Evolutionary conservation across 1,284 basidiomycete species (phyloP).

Genomic region (Trichosporon faecale): DNA sequence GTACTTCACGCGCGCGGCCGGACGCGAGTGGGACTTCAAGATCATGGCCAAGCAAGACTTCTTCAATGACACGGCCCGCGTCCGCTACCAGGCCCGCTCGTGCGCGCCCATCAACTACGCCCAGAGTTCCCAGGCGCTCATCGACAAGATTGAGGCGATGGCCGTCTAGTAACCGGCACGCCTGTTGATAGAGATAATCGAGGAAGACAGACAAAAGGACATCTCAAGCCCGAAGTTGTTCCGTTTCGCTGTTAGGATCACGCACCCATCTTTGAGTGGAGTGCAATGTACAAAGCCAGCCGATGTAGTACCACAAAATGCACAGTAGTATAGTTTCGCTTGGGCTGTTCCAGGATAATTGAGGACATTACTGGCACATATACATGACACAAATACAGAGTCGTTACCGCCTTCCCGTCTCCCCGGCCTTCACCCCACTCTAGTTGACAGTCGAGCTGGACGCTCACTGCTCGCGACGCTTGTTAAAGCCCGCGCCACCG

Average conservation of each 20-base stretch:
- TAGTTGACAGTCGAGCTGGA: no score
- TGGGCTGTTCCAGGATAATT: neutral
- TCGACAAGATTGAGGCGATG: slow-evolving; percentile 55
- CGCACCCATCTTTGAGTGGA: neutral
- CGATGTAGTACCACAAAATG: slow-evolving; percentile 1
- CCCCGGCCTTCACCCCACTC: no score
- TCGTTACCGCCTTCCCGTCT: neutral
- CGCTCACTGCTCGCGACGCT: neutral
- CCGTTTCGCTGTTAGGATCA: no score
- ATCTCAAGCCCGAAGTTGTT: no score
- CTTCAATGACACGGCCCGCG: slow-evolving; percentile 73
- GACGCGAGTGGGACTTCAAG: slow-evolving; percentile 74
- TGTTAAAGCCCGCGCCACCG: slow-evolving; percentile 33
- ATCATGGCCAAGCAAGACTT: slow-evolving; percentile 85
- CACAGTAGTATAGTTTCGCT: neutral
- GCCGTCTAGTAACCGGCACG: slow-evolving; percentile 22
- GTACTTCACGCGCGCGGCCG: slow-evolving; percentile 65
- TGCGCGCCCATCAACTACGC: slow-evolving; percentile 67
- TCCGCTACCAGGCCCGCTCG: slow-evolving; percentile 74
- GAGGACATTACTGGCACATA: neutral
- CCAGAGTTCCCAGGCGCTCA: slow-evolving; percentile 64
- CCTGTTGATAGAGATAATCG: no score
- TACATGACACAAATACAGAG: neutral
- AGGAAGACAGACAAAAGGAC: no score
- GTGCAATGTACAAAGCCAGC: neutral